A percentile compares a stretch with the other conserved stretches of the same genome.
These are phyloP conservation scores for Poa pratensis DNA, from an alignment of 176 grass and related monocot species.

Conservation along the genomic window DNA sequence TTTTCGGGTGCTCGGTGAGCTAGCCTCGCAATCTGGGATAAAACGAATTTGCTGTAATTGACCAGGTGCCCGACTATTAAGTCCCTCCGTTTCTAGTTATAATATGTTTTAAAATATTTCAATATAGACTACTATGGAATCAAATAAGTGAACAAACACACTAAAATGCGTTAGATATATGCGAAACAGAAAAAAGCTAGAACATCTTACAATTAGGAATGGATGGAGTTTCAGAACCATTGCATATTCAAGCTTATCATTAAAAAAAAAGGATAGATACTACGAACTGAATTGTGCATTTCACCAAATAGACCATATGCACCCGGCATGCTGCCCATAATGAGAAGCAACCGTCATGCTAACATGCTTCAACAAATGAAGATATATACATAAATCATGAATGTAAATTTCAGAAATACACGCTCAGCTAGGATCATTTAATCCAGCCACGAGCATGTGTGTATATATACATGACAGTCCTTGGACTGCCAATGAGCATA, in stretches of 20 bases:
- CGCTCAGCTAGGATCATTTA: conserved; percentile 20
- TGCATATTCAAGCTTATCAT: neutral
- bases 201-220: too few relatives aligned
- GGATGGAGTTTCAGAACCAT: neutral
- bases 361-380: conserved; percentile 2
- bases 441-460: conserved; percentile 18
- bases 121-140: too few relatives aligned
- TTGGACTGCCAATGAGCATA: conserved; percentile 20
- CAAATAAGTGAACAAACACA: too few relatives aligned
- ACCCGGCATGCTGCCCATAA: neutral
- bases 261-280: neutral
- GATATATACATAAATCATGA: conserved; percentile 29
- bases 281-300: neutral
- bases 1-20: too few relatives aligned
- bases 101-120: too few relatives aligned
- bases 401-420: neutral
- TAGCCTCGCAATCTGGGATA: too few relatives aligned
- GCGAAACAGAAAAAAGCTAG: too few relatives aligned
- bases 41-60: too few relatives aligned
- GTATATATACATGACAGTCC: neutral
- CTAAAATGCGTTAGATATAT: too few relatives aligned
- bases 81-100: too few relatives aligned
- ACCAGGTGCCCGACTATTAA: too few relatives aligned
- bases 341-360: neutral
- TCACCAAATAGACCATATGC: neutral